Evolutionary conservation across 2,329 filamentous ascomycete species (phyloP), one percentile per base, ranked within the genome.

Genomic region (Graphilbum ipis-grandicollis): DNA sequence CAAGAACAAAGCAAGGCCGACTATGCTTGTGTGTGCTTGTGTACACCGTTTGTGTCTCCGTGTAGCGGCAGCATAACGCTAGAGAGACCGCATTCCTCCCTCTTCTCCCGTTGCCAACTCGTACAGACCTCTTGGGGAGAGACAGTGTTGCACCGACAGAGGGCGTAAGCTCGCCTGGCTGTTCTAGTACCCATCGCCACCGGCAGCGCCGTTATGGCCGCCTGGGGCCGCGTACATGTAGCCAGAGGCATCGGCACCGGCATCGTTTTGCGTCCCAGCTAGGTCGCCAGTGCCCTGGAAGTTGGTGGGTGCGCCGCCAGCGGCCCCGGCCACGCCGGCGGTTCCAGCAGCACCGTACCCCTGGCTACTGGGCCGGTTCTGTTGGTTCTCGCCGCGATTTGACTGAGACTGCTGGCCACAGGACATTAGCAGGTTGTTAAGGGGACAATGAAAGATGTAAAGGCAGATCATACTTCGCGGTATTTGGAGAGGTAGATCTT

Each of bases 401-500:
- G 83, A 80, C 61, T 90, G 79, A 46, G 80, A 84, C 77, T 88
- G 41, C 35, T 37, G 29, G 18, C 7, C 15, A 17, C 18, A 17
- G 17, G 30, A n/a, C n/a, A n/a, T n/a, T n/a, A n/a, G n/a, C n/a
- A n/a, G n/a, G n/a, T n/a, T n/a, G n/a, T n/a, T n/a, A n/a, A n/a
- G n/a, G n/a, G n/a, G n/a, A n/a, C n/a, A n/a, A n/a, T n/a, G n/a
- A n/a, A n/a, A n/a, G n/a, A n/a, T n/a, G n/a, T 7, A 25, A 12
- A 12, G 23, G 23, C 12, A 32, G 13, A 35, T 21, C 79, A 73
- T 70, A 96, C 90, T 71, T 98, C 90, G 57, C 90, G 79, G 59
- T 96, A 98, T 55, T 94, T 90, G 41, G 86, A 84, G 31, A 98
- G 70, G 56, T 98, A 98, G 48, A 98, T 94, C 61, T 98, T 98